These are phyloP conservation scores for Coemansia biformis DNA, from an alignment of 192 early-diverging fungal species.

Conservation along the genomic window DNA sequence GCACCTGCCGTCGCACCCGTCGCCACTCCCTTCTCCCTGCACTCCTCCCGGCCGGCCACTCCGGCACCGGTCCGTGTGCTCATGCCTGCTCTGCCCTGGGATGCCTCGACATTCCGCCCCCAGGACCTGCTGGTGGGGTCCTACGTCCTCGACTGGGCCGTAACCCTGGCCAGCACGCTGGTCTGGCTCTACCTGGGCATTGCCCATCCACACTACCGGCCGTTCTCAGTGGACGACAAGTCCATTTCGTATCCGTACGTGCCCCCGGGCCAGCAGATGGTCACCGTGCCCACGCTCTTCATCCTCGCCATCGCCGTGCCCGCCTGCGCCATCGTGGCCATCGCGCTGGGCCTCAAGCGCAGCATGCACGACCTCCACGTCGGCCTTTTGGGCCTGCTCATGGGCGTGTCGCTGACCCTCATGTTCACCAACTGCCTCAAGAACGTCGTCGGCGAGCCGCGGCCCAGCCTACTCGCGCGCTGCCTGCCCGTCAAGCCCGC, in stretches of 20 bases:
- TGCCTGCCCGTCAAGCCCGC: slow-evolving; percentile 24
- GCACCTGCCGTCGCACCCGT: too few species aligned
- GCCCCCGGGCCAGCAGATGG: slow-evolving; percentile 34
- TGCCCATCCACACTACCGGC: slow-evolving; percentile 59
- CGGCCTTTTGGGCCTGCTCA: slow-evolving; percentile 45
- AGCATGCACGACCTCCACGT: slow-evolving; percentile 48
- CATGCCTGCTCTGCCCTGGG: not conserved
- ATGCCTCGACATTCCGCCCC: slow-evolving; percentile 1
- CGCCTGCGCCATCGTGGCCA: slow-evolving; percentile 9
- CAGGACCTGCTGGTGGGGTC: slow-evolving; percentile 19
- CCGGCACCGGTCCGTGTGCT: too few species aligned
- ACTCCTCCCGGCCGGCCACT: too few species aligned
- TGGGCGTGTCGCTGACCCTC: slow-evolving; percentile 49
- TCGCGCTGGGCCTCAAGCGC: slow-evolving; percentile 23
- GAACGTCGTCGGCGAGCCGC: slow-evolving; percentile 54
- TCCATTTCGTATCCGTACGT: slow-evolving; percentile 58
- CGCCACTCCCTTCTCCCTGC: too few species aligned
- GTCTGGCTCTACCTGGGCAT: slow-evolving; percentile 57
- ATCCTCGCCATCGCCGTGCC: slow-evolving; percentile 27
- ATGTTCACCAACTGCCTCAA: slow-evolving; percentile 54
- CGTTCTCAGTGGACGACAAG: slow-evolving; percentile 66
- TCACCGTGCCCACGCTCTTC: slow-evolving; percentile 40
- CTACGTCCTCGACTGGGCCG: slow-evolving; percentile 50
- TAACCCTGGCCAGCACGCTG: slow-evolving; percentile 53
- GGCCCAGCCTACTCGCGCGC: slow-evolving; percentile 61